A percentile compares a stretch with the other conserved stretches of the same genome.
phyloP scores from a whole-genome alignment of 768 basidiomycete genomes.

The Gautieria morchelliformis region DNA sequence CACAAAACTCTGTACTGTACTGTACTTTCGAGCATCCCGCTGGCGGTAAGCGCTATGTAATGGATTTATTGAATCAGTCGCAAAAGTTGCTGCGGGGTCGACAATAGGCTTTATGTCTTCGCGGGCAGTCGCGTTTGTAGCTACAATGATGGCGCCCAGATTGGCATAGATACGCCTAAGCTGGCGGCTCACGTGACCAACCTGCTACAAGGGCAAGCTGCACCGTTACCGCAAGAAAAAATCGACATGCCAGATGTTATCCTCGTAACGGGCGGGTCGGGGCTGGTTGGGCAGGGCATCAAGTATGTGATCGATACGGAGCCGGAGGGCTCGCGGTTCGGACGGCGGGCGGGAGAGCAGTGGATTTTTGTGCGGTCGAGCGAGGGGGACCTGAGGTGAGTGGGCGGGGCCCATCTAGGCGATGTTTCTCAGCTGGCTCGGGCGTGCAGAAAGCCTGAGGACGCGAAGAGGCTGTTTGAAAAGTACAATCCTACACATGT shows the following conservation, averaged over 20 bases:
- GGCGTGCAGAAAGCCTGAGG: constrained; percentile 48
- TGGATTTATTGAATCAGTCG: no score
- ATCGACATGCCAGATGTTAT: constrained; percentile 34
- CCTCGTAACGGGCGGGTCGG: constrained; percentile 78
- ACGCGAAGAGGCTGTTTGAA: constrained; percentile 68
- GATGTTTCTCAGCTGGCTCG: not conserved
- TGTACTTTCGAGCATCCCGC: no score
- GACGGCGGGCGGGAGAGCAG: constrained; percentile 61
- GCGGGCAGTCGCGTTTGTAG: no score
- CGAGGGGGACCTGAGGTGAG: constrained; percentile 79
- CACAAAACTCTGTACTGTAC: no score
- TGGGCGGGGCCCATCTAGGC: not conserved
- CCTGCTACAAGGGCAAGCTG: no score
- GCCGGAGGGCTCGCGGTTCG: constrained; percentile 69
- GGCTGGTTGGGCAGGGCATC: constrained; percentile 83
- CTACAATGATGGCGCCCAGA: no score
- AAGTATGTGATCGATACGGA: constrained; percentile 71
- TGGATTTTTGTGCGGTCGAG: constrained; percentile 79
- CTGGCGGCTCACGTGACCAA: no score
- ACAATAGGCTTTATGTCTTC: no score
- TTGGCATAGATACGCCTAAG: no score
- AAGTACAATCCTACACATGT: constrained; percentile 94
- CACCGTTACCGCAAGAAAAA: no score
- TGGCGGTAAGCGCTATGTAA: no score
- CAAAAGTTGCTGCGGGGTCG: no score